These are phyloP conservation scores for Gentiana dahurica DNA, from an alignment of 257 asterid genomes.

Conservation along the genomic window DNA sequence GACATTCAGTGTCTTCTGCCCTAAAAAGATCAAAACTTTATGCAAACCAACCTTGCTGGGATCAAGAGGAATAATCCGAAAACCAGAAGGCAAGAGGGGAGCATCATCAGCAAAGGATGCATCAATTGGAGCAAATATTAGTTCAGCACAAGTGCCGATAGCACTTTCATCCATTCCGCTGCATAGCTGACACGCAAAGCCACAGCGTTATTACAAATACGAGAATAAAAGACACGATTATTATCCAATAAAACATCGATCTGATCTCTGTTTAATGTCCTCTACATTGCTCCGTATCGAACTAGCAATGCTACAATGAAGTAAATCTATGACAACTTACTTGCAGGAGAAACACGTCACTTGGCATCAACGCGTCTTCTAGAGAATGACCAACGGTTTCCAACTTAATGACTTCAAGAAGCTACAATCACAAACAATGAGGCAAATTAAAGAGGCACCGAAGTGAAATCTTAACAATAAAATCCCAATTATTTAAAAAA, in stretches of 20 bases:
- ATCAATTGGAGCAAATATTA: constrained; percentile 84
- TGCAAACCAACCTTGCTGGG: constrained; percentile 43
- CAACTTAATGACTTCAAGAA: constrained; percentile 81
- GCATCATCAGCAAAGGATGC: constrained; percentile 86
- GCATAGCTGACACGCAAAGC: constrained; percentile 38
- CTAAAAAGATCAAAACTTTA: neutral
- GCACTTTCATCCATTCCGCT: constrained; percentile 85
- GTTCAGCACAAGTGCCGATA: constrained; percentile 70
- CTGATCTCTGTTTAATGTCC: too few relatives aligned
- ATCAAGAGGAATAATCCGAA: constrained; percentile 88
- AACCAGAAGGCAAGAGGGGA: constrained; percentile 83
- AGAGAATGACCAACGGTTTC: constrained; percentile 62
- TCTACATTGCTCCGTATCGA: too few relatives aligned
- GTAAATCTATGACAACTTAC: constrained; percentile 18
- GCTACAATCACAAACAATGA: constrained; percentile 24
- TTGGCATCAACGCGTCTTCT: constrained; percentile 59
- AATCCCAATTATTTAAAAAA: too few relatives aligned
- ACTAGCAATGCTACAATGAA: too few relatives aligned
- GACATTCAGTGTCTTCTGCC: too few relatives aligned
- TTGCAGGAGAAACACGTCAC: constrained; percentile 77
- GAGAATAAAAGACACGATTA: neutral
- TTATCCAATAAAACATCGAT: neutral
- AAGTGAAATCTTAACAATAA: too few relatives aligned
- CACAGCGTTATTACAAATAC: too few relatives aligned
- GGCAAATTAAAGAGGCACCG: neutral